Evolutionary conservation across 2,329 filamentous ascomycete species (phyloP), one percentile per base, ranked within the genome.

Genomic region (Cladosporium sp.): DNA sequence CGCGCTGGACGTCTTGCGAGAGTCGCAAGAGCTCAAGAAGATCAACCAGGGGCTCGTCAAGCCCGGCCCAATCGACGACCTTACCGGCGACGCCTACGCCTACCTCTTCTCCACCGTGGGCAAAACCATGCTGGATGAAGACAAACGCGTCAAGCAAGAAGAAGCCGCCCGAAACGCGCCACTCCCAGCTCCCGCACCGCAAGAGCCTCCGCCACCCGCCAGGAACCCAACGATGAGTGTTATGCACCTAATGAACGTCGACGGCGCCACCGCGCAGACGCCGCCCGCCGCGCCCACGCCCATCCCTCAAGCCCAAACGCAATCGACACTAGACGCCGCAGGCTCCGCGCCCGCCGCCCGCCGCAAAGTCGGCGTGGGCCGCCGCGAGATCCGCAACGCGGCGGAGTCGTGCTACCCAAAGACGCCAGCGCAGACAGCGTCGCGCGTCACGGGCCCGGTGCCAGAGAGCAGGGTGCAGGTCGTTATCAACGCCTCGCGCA

Each of bases 1-100:
- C 0, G 74, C 78, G 3, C 70, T 87, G 2, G 84, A 86, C 52
- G 73, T 84, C 6, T 74, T 89, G 9, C 77, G 81, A 40, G 85
- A 88, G 57, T 78, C 81, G 1, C 74, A 85, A 22, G 85, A 89
- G 60, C 71, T 88, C 33, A 87, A 87, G 64, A 85, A 83, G 66
- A 79, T 96, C 42, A 98, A 98, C 65, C 85, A 85, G 38, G 86
- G 85, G 43, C 77, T 95, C 7, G 93, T 95, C 80, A 96, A 95
- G 69, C 81, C 86, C 0, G 81, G 83, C 0, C 78, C 85, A 9
- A 92, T 97, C 42, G 93, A 98, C 63, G 93, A 98, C 64, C 78
- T 97, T n/a, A 87, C 96, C 59, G 87, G 85, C 18, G 93, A 98
- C 69, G 84, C 87, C 45, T 98, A 95, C 68, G 86, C 88, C 1